Conservation (phyloP, 2,329 filamentous ascomycete species). For the Fusarium virguliforme region DNA sequence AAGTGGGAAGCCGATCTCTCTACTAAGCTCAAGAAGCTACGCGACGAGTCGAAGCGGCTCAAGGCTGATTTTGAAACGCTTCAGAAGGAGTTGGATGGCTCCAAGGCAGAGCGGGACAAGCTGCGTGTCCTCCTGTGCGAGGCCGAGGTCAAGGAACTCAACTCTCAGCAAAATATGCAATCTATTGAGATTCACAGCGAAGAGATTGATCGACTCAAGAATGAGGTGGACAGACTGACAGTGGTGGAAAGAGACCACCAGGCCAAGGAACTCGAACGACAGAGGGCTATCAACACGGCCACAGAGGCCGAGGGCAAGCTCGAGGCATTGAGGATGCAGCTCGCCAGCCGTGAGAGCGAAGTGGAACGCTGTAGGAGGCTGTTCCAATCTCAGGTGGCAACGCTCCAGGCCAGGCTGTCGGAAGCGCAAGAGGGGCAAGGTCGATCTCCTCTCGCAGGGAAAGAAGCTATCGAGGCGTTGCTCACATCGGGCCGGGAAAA, state of each 20-base stretch:
- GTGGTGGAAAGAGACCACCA: conserved; percentile 75
- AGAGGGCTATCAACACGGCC: conserved; percentile 71
- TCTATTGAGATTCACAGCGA: conserved; percentile 73
- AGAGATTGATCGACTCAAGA: conserved; percentile 73
- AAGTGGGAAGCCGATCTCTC: conserved; percentile 84
- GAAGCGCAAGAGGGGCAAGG: conserved; percentile 55
- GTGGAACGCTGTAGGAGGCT: conserved; percentile 60
- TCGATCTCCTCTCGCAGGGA: conserved; percentile 50
- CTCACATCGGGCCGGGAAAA: conserved; percentile 69
- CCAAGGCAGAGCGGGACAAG: conserved; percentile 74
- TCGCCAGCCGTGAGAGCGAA: conserved; percentile 68
- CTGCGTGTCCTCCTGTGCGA: conserved; percentile 77
- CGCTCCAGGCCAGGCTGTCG: conserved; percentile 63
- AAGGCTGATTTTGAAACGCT: conserved; percentile 71
- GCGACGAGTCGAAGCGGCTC: conserved; percentile 80
- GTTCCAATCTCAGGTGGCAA: conserved; percentile 66
- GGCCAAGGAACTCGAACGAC: conserved; percentile 73
- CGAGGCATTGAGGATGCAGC: conserved; percentile 71
- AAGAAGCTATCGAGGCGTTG: conserved; percentile 61
- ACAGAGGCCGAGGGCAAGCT: conserved; percentile 72
- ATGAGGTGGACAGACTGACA: conserved; percentile 73
- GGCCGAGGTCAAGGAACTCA: conserved; percentile 78
- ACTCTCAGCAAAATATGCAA: conserved; percentile 75
- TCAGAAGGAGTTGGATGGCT: conserved; percentile 71
- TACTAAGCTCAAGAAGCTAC: conserved; percentile 75